Percentiles rank a stretch among this genome's conserved stretches.
Evolutionary conservation across 2,329 filamentous ascomycete genomes (phyloP).

Genomic region (Pestalotiopsis sp.): DNA sequence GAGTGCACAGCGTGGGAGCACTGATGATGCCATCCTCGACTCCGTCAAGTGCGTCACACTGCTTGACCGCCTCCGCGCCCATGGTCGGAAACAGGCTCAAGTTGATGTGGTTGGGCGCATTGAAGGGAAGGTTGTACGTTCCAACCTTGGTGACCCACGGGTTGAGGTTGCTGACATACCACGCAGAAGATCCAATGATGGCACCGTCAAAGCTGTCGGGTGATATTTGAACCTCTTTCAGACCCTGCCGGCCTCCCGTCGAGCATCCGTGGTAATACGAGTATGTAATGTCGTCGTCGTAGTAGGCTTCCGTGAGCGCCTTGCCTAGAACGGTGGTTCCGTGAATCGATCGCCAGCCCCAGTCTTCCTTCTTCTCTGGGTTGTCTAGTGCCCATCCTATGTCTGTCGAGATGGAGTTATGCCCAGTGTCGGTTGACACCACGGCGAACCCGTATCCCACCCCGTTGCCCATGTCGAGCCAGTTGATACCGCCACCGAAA

Average conservation of each 20-base stretch:
- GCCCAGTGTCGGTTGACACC: conserved; percentile 35
- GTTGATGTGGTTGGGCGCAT: background rate
- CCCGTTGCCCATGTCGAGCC: conserved; percentile 27
- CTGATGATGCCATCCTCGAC: conserved; percentile 11
- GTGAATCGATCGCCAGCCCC: conserved; percentile 3
- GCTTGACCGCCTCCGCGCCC: background rate
- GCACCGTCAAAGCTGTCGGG: conserved; percentile 48
- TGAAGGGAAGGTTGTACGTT: background rate
- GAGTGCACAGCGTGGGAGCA: conserved; percentile 2
- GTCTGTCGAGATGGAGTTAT: conserved; percentile 18
- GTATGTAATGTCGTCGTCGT: conserved; percentile 37
- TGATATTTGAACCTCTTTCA: conserved; percentile 45
- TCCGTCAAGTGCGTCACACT: conserved; percentile 12
- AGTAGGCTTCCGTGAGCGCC: conserved; percentile 42
- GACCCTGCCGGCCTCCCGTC: conserved; percentile 53
- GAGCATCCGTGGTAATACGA: conserved; percentile 55
- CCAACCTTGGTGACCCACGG: conserved; percentile 25
- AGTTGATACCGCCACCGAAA: conserved; percentile 35
- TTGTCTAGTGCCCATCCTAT: conserved; percentile 27
- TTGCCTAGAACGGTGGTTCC: conserved; percentile 41
- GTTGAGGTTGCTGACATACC: conserved; percentile 6
- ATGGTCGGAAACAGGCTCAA: background rate
- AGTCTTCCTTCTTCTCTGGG: conserved; percentile 19
- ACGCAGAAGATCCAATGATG: conserved; percentile 40
- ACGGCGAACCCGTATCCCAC: conserved; percentile 32